These are phyloP conservation scores for Colletotrichum viniferum DNA, from an alignment of 2,329 filamentous ascomycete species.

Conservation along the genomic window DNA sequence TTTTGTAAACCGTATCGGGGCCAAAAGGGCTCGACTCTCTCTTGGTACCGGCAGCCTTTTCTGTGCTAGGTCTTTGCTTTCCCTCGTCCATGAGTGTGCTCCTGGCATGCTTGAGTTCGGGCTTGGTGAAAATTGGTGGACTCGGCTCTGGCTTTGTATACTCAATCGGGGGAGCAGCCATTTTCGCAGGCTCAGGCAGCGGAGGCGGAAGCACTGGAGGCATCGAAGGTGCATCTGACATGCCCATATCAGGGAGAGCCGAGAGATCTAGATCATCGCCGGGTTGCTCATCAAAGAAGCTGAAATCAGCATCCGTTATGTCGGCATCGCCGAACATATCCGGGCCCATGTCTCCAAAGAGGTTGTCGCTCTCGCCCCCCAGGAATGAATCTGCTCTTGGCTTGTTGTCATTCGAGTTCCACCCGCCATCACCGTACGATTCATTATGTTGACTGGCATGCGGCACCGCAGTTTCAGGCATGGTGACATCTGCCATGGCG, in stretches of 20 bases:
- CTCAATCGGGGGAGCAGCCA: conserved; percentile 14
- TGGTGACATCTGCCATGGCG: conserved; percentile 21
- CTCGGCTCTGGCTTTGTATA: conserved; percentile 10
- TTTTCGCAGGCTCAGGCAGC: conserved; percentile 21
- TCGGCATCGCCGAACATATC: conserved; percentile 76
- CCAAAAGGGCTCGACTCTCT: conserved; percentile 62
- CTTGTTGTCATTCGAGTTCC: conserved; percentile 48
- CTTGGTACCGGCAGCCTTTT: conserved; percentile 39
- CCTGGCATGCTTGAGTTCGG: conserved; percentile 62
- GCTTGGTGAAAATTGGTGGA: conserved; percentile 56
- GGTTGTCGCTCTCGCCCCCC: conserved; percentile 56
- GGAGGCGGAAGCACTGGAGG: background rate
- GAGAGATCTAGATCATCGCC: conserved; percentile 43
- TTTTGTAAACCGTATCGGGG: conserved; percentile 62
- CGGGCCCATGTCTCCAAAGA: conserved; percentile 72
- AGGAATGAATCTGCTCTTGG: conserved; percentile 46
- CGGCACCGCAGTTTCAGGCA: conserved; percentile 31
- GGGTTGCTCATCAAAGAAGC: conserved; percentile 75
- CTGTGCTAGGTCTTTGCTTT: conserved; percentile 28
- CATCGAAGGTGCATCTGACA: conserved; percentile 1
- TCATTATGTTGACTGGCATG: conserved; percentile 27
- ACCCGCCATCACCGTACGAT: conserved; percentile 36
- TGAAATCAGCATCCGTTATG: conserved; percentile 84
- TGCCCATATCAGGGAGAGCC: conserved; percentile 32
- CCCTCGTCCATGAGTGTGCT: conserved; percentile 54